phyloP scores from a whole-genome alignment of 1,284 basidiomycete species.

The Sanguinoderma infundibulare region DNA sequence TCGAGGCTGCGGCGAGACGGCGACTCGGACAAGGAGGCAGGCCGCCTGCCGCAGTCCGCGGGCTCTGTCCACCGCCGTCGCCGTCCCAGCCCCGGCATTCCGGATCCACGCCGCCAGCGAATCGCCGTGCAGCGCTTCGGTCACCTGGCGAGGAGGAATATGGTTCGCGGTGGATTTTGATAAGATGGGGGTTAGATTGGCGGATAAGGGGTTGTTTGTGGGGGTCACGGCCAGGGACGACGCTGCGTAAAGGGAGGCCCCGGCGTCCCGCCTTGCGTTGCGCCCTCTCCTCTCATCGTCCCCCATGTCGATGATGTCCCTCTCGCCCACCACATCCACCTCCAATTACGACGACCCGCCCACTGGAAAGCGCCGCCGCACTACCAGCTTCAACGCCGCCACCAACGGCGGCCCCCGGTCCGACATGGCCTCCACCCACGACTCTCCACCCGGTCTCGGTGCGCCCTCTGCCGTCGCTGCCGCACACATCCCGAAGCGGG shows the following conservation, averaged over 20 bases:
- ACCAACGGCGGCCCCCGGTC: slow-evolving; percentile 25
- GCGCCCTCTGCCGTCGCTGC: slow-evolving; percentile 27
- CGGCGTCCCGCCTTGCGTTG: slow-evolving; percentile 15
- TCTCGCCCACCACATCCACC: slow-evolving; percentile 40
- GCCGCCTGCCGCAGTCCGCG: no score
- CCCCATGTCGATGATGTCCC: slow-evolving; percentile 35
- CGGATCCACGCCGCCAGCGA: not conserved
- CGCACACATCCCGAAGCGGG: slow-evolving; percentile 77
- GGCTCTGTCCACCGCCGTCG: no score
- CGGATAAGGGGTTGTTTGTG: slow-evolving; percentile 8
- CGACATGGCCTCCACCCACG: slow-evolving; percentile 28
- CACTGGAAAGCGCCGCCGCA: slow-evolving; percentile 36
- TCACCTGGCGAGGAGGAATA: slow-evolving; percentile 3
- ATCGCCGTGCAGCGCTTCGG: slow-evolving; percentile 1
- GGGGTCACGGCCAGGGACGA: slow-evolving; percentile 2
- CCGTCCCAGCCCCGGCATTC: not conserved
- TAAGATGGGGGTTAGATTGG: slow-evolving; percentile 10
- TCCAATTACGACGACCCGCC: slow-evolving; percentile 33
- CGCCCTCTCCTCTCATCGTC: slow-evolving; percentile 19
- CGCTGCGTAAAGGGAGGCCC: slow-evolving; percentile 9
- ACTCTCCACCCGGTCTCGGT: slow-evolving; percentile 24
- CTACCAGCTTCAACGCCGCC: slow-evolving; percentile 30
- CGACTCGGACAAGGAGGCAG: not conserved
- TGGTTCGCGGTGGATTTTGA: not conserved
- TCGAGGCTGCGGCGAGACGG: not conserved